A percentile compares a stretch with the other conserved stretches of the same genome.
Conservation (phyloP, 441 rosid genomes). For the Pelargonium australe region DNA sequence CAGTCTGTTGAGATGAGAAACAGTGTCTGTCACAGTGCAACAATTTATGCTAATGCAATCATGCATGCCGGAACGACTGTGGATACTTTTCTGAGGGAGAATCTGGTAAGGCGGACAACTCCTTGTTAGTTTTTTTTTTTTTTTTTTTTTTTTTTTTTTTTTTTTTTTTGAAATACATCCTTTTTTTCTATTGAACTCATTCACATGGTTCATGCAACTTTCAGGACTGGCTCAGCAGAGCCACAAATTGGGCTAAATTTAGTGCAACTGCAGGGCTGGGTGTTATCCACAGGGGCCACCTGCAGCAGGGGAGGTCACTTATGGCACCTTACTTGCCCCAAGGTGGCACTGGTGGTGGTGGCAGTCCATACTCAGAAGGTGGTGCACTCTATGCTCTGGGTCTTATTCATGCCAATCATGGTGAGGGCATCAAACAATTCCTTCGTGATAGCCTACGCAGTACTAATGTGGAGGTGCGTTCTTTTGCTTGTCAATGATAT, state of each 20-base stretch:
- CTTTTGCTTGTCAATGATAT: constrained; percentile 7
- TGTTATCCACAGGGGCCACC: constrained; percentile 86
- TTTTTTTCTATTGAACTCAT: constrained; percentile 1
- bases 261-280: constrained; percentile 97
- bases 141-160: too few species aligned
- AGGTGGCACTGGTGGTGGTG: constrained; percentile 83
- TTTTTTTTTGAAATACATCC: constrained; percentile 9
- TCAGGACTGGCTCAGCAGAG: constrained; percentile 99
- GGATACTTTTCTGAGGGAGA: constrained; percentile 92
- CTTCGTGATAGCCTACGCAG: constrained; percentile 78
- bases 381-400: constrained; percentile 92
- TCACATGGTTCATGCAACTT: constrained; percentile 15
- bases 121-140: too few species aligned
- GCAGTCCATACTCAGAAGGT: constrained; percentile 96
- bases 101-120: constrained; percentile 44
- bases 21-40: constrained; percentile 97
- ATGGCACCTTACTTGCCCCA: constrained; percentile 98
- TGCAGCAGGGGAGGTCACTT: constrained; percentile 84
- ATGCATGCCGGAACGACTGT: constrained; percentile 99
- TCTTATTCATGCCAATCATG: constrained; percentile 94
- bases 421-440: constrained; percentile 93
- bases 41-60: constrained; percentile 92
- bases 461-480: constrained; percentile 73
- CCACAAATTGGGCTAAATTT: constrained; percentile 98
- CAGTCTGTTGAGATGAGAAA: constrained; percentile 98